A percentile compares a stretch with the other conserved stretches of the same genome.
These are phyloP conservation scores for Isoetes taiwanensis DNA, from an alignment of 75 land plant genomes.

Conservation along the genomic window DNA sequence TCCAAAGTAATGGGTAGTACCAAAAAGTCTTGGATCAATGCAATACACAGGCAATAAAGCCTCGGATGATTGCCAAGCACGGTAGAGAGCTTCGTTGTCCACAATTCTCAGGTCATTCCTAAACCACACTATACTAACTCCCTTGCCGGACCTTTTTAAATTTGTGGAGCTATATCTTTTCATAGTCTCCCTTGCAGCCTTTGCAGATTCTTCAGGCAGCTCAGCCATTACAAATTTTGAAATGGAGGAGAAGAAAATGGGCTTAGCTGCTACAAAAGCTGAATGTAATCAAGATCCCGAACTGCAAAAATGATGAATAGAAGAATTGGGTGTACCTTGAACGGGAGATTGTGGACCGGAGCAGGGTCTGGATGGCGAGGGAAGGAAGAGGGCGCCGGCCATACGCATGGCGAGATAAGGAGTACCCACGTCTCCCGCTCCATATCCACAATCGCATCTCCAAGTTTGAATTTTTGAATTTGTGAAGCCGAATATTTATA, in stretches of 20 bases:
- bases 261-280: not conserved
- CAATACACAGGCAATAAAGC: conserved; percentile 74
- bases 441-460: no score
- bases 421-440: no score
- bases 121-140: conserved; percentile 79
- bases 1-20: conserved; percentile 54
- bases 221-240: not conserved
- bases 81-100: conserved; percentile 73
- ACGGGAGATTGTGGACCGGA: no score
- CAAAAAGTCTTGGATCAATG: conserved; percentile 81
- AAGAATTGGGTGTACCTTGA: no score
- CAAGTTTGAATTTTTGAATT: no score
- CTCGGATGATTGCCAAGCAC: conserved; percentile 70
- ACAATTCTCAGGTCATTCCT: conserved; percentile 75
- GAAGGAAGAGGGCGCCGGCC: no score
- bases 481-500: no score
- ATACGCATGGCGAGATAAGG: no score
- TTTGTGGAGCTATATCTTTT: conserved; percentile 17
- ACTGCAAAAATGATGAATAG: no score
- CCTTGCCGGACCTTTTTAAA: conserved; percentile 37
- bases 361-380: no score
- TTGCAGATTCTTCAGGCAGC: conserved; percentile 7
- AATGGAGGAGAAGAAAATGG: not conserved
- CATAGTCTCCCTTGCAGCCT: conserved; percentile 22
- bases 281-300: no score